phyloP scores from a whole-genome alignment of 2,329 filamentous ascomycete genomes.

The Colletotrichum noveboracense region DNA sequence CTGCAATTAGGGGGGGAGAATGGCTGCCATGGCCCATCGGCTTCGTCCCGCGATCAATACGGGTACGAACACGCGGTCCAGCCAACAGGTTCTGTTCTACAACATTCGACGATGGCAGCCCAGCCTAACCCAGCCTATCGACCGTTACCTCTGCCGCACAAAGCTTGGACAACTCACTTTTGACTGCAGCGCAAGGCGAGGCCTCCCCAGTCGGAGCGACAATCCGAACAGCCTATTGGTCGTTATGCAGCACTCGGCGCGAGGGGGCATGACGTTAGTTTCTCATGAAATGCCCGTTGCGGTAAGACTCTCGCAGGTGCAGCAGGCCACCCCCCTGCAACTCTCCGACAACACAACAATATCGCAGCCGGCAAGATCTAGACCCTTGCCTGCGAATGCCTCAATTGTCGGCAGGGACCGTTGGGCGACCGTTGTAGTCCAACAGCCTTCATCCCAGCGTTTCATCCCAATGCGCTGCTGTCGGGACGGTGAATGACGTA shows the following conservation, averaged over 20 bases:
- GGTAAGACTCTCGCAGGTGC: slow-evolving; percentile 7
- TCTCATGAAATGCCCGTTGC: slow-evolving; percentile 19
- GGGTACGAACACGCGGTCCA: slow-evolving; percentile 8
- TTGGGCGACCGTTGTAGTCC: not conserved
- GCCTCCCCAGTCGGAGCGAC: not conserved
- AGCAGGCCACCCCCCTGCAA: not conserved
- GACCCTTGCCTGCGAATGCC: not conserved
- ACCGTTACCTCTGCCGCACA: not conserved
- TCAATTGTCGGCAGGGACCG: not conserved
- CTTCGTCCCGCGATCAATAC: not conserved
- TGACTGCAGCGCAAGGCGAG: not conserved
- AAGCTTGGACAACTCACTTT: not conserved
- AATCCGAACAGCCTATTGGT: not conserved
- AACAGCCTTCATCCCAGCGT: slow-evolving; percentile 19
- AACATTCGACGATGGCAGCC: not conserved
- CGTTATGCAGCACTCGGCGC: slow-evolving; percentile 1
- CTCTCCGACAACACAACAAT: slow-evolving; percentile 4
- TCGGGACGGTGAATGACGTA: slow-evolving; percentile 15
- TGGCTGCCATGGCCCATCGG: not conserved
- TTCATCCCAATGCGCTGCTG: slow-evolving; percentile 11
- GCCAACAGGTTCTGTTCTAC: not conserved
- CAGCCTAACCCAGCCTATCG: not conserved
- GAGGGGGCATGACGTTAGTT: slow-evolving; percentile 15
- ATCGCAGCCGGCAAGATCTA: not conserved
- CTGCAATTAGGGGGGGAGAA: not conserved